Percentiles rank a stretch among this genome's conserved stretches.
These are phyloP conservation scores for Globisporangium emineosum DNA, from an alignment of 352 stramenopile genomes.

Conservation along the genomic window DNA sequence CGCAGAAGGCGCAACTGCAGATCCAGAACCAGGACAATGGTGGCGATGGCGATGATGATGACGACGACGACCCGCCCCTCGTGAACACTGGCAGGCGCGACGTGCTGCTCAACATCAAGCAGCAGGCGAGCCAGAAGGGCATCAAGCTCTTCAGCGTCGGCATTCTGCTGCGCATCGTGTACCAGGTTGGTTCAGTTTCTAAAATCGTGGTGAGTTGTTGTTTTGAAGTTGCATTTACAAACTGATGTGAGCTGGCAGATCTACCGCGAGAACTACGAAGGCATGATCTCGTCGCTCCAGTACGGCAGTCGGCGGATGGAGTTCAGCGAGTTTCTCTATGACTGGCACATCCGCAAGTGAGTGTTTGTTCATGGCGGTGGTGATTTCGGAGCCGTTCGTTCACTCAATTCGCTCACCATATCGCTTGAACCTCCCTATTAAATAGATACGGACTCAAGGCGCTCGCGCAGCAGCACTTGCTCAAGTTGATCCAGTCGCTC, in stretches of 20 bases:
- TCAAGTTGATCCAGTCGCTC: slow-evolving; percentile 78
- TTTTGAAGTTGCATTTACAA: neutral
- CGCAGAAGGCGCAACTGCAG: slow-evolving; percentile 14
- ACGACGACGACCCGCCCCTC: slow-evolving; percentile 10
- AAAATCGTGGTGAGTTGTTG: neutral
- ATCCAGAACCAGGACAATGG: slow-evolving; percentile 15
- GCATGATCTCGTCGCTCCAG: slow-evolving; percentile 57
- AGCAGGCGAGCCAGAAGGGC: slow-evolving; percentile 40
- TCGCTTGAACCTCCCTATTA: neutral
- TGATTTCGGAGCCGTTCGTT: neutral
- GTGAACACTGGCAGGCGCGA: slow-evolving; percentile 25
- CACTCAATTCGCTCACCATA: neutral
- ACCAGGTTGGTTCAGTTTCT: slow-evolving; percentile 30
- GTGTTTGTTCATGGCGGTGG: slow-evolving; percentile 4
- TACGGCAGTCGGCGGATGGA: slow-evolving; percentile 72
- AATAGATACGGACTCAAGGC: slow-evolving; percentile 63
- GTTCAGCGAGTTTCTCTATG: slow-evolving; percentile 83
- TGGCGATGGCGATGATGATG: slow-evolving; percentile 18
- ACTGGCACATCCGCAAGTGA: slow-evolving; percentile 82
- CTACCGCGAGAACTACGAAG: slow-evolving; percentile 74
- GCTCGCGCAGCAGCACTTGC: slow-evolving; percentile 66
- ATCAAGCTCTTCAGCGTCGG: slow-evolving; percentile 60
- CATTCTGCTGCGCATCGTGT: slow-evolving; percentile 57
- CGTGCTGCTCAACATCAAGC: slow-evolving; percentile 41
- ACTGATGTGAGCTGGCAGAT: slow-evolving; percentile 26